Evolutionary conservation across 139 green algal genomes (phyloP), one percentile per base, ranked within the genome.

Genomic region (Diplosphaera chodatii): DNA sequence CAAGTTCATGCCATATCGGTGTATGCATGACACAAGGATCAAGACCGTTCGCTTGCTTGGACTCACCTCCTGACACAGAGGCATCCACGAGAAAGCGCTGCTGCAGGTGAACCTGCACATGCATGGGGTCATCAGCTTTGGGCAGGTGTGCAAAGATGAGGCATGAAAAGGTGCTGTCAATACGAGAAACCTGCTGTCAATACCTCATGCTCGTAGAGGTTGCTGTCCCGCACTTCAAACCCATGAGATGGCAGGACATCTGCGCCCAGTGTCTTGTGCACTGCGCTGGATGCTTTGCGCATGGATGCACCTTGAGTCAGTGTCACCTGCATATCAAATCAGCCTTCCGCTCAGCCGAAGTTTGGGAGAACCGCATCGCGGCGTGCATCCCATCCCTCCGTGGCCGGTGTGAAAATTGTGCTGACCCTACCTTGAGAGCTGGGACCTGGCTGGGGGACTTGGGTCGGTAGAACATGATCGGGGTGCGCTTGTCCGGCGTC

Each of bases 21-120:
- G n/a, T n/a, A n/a, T n/a, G n/a, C n/a, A n/a, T n/a, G n/a, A n/a
- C n/a, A n/a, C n/a, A n/a, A n/a, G n/a, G n/a, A n/a, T n/a, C n/a
- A n/a, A n/a, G n/a, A n/a, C n/a, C n/a, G n/a, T n/a, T n/a, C n/a
- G n/a, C n/a, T n/a, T n/a, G n/a, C n/a, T n/a, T n/a, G n/a, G n/a
- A n/a, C 64, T 13, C 40, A 70, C 71, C 89, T 21, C 80, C 84
- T 29, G 83, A 86, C 1, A 92, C 37, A 15, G 65, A 67, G 0
- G 77, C 59, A 64, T 94, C 89, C 18, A 79, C 87, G 55, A 95
- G 71, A 72, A 94, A 90, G 34, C 89, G 78, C 41, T 78, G 87
- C 48, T 95, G 80, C 0, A 74, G 78, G 66, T 85, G 86, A 1
- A 89, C 68, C 78, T 84, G 72, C 31, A 63, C n/a, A n/a, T n/a